Conservation (phyloP, 768 basidiomycete genomes). For the Botryobasidium botryosum region DNA sequence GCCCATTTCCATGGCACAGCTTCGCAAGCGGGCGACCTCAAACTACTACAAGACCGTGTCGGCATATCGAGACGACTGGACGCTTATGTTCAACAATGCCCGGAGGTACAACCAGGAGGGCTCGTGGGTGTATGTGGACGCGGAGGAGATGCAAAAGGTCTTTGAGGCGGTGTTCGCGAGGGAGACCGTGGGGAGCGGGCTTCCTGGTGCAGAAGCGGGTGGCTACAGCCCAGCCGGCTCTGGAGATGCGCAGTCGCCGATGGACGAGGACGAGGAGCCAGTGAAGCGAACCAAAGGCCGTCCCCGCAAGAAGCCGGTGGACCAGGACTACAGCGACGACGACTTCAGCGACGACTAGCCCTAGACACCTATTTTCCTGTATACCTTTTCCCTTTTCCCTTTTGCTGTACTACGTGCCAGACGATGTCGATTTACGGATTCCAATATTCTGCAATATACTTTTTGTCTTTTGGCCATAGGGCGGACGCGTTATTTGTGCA, state of each 20-base stretch:
- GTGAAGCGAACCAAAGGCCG: neutral
- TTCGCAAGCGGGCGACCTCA: constrained; percentile 57
- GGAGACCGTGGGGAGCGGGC: constrained; percentile 44
- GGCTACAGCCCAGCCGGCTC: neutral
- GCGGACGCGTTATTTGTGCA: too few species aligned
- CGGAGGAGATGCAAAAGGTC: constrained; percentile 84
- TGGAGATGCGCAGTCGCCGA: neutral
- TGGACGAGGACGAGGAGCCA: neutral
- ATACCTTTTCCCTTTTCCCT: too few species aligned
- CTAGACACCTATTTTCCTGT: too few species aligned
- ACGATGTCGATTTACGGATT: too few species aligned
- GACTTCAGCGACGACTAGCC: neutral
- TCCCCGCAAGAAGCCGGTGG: neutral
- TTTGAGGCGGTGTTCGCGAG: constrained; percentile 58
- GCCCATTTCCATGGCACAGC: constrained; percentile 76
- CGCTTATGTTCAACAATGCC: constrained; percentile 87
- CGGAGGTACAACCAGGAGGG: constrained; percentile 88
- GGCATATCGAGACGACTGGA: constrained; percentile 63
- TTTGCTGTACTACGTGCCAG: too few species aligned
- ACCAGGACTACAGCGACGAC: neutral
- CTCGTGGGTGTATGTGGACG: constrained; percentile 88
- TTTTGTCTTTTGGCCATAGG: too few species aligned
- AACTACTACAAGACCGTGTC: constrained; percentile 58
- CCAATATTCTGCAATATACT: too few species aligned
- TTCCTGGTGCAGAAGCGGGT: constrained; percentile 46